These are phyloP conservation scores for Triadica sebifera DNA, from an alignment of 345 rosid species.

Conservation along the genomic window DNA sequence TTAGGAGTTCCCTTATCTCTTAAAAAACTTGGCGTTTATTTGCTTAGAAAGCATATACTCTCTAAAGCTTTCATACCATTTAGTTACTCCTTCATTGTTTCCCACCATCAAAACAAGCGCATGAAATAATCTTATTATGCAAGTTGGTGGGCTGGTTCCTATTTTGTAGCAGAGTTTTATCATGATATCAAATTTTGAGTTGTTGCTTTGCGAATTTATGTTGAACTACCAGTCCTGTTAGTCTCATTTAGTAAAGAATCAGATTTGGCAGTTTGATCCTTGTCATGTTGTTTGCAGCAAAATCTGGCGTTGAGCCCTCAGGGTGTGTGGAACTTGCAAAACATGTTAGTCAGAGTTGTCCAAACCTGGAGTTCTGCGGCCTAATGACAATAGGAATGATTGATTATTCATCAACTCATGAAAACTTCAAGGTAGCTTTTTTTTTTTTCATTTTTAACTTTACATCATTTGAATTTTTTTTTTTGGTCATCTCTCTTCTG, in stretches of 20 bases:
- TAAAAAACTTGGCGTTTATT: no score
- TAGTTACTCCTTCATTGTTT: neutral
- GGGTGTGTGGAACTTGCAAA: conserved; percentile 76
- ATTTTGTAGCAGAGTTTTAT: no score
- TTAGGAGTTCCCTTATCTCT: neutral
- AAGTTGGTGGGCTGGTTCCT: no score
- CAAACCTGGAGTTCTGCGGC: conserved; percentile 78
- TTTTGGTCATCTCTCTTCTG: conserved; percentile 1
- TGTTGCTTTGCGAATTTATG: neutral
- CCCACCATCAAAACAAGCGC: neutral
- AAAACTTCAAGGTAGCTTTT: conserved; percentile 93
- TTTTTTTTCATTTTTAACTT: neutral
- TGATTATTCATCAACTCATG: conserved; percentile 89
- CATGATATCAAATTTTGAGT: neutral
- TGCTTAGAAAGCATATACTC: no score
- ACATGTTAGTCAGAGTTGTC: conserved; percentile 60
- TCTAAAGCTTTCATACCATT: neutral
- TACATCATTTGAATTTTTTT: neutral
- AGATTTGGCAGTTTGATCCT: conserved; percentile 12
- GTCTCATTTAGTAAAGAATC: neutral
- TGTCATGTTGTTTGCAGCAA: conserved; percentile 52
- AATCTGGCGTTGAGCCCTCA: conserved; percentile 86
- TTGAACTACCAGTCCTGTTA: neutral
- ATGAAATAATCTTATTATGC: neutral
- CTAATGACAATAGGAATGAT: conserved; percentile 96